These are phyloP conservation scores for Cyclaneusma minus DNA, from an alignment of 2,329 filamentous ascomycete species.

Conservation along the genomic window DNA sequence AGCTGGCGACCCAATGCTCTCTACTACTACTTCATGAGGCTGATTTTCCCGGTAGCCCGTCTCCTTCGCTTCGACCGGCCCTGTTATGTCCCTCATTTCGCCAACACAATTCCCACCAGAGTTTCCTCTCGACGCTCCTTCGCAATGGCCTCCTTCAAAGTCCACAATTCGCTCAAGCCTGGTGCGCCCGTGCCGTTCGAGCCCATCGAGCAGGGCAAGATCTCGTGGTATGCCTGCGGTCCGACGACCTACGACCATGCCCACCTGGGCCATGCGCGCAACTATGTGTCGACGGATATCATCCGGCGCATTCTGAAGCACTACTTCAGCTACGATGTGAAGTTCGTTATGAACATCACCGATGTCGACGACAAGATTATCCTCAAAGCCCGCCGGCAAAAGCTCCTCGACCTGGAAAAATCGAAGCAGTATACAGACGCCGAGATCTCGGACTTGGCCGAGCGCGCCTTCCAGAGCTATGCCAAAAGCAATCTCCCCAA, in stretches of 20 bases:
- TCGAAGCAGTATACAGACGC: conserved; percentile 44
- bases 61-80: too few species aligned
- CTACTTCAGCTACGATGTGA: conserved; percentile 52
- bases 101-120: too few species aligned
- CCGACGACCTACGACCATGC: conserved; percentile 56
- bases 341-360: conserved; percentile 62
- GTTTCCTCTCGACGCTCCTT: too few species aligned
- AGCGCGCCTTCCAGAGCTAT: conserved; percentile 38
- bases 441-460: conserved; percentile 30
- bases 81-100: too few species aligned
- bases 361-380: conserved; percentile 58
- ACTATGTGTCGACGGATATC: conserved; percentile 61
- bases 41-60: too few species aligned
- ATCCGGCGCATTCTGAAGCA: conserved; percentile 50
- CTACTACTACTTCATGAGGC: too few species aligned
- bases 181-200: conserved; percentile 15
- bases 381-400: conserved; percentile 58
- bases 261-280: conserved; percentile 52
- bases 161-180: conserved; percentile 18
- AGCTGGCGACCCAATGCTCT: too few species aligned
- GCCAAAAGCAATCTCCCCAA: conserved; percentile 38
- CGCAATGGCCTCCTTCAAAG: too few species aligned
- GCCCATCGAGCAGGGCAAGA: conserved; percentile 14
- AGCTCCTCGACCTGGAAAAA: conserved; percentile 63
- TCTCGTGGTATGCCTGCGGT: conserved; percentile 53